phyloP scores from a whole-genome alignment of 495 filamentous ascomycete genomes.

The Aspergillus ellipticus region DNA sequence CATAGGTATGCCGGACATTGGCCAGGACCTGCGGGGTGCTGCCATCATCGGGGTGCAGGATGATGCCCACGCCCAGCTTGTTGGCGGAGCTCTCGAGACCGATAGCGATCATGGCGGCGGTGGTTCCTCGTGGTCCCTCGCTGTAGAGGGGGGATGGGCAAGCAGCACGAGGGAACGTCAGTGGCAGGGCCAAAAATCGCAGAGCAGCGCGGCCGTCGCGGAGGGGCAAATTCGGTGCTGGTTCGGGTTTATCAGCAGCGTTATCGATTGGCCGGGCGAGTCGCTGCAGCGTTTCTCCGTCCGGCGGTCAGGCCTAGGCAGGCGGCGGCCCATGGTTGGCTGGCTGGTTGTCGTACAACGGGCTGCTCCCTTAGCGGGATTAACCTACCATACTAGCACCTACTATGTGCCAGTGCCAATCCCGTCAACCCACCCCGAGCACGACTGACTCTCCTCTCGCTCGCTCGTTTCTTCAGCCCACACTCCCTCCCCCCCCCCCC shows the following conservation, averaged over 20 bases:
- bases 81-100: constrained; percentile 97
- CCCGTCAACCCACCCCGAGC: constrained; percentile 2
- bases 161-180: not conserved
- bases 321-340: too few species aligned
- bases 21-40: constrained; percentile 72
- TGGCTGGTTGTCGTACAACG: too few species aligned
- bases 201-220: not conserved
- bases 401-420: constrained; percentile 2
- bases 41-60: constrained; percentile 66
- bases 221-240: constrained; percentile 16
- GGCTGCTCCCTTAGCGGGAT: too few species aligned
- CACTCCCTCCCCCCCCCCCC: not conserved
- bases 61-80: constrained; percentile 92
- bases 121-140: too few species aligned
- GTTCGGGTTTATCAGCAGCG: constrained; percentile 23
- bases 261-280: constrained; percentile 24
- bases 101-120: constrained; percentile 67
- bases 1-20: constrained; percentile 92
- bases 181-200: not conserved
- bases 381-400: not conserved
- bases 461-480: not conserved
- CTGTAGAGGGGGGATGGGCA: too few species aligned
- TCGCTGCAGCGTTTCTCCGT: constrained; percentile 28
- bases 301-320: constrained; percentile 2
- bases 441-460: constrained; percentile 20